These are phyloP conservation scores for Tolypocladium nubicola DNA, from an alignment of 2,329 filamentous ascomycete species.

Conservation along the genomic window DNA sequence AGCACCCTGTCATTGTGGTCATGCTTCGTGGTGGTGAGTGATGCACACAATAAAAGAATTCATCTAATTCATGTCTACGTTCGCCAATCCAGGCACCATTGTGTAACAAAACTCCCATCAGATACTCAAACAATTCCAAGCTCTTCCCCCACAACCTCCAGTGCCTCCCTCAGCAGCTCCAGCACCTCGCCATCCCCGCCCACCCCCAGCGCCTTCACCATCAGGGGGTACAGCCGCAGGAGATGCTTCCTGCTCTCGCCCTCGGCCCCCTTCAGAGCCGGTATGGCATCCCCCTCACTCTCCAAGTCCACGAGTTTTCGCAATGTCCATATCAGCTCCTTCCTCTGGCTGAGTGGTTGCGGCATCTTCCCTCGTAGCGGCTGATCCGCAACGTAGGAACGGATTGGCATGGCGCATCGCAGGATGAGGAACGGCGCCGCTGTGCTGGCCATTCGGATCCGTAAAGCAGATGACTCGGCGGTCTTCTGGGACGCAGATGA, in stretches of 20 bases:
- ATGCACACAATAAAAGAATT: not conserved
- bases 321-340: conserved; percentile 67
- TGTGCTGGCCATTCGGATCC: conserved; percentile 58
- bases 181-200: conserved; percentile 51
- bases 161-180: conserved; percentile 44
- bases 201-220: conserved; percentile 50
- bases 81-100: too few species aligned
- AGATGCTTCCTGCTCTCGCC: conserved; percentile 63
- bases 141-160: conserved; percentile 53
- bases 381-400: conserved; percentile 82
- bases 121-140: conserved; percentile 11
- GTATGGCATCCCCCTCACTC: conserved; percentile 61
- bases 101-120: not conserved
- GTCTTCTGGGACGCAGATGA: not conserved
- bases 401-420: conserved; percentile 69
- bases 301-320: conserved; percentile 53
- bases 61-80: not conserved
- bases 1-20: too few species aligned
- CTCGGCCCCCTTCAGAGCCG: conserved; percentile 37
- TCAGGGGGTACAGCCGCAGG: conserved; percentile 67
- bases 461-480: conserved; percentile 20
- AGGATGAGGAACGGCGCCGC: conserved; percentile 75
- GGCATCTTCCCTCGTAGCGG: conserved; percentile 83
- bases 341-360: conserved; percentile 69
- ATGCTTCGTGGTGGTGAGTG: too few species aligned